Percentiles rank a stretch among this genome's conserved stretches.
Evolutionary conservation across 345 rosid species (phyloP).

Genomic region (Ceriops tagal): DNA sequence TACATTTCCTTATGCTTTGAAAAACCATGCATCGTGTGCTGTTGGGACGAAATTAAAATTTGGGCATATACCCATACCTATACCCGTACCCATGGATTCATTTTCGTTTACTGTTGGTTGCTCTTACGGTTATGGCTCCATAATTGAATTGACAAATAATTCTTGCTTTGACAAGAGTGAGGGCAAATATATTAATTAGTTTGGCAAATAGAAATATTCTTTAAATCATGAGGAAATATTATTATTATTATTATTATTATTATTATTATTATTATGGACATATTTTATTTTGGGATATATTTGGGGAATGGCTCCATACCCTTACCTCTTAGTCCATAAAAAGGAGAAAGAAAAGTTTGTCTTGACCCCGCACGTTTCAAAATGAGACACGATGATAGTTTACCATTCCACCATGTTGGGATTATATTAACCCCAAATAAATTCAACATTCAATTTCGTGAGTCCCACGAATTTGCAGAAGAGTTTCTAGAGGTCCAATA

Average conservation of each 20-base stretch:
- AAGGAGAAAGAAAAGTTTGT: background rate
- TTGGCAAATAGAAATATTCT: slow-evolving; percentile 13
- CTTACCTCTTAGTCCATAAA: background rate
- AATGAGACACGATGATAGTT: slow-evolving; percentile 2
- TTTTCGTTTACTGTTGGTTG: background rate
- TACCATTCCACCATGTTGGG: background rate
- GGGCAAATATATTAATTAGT: slow-evolving; percentile 7
- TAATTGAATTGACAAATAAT: background rate
- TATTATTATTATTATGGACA: background rate
- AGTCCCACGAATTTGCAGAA: too few relatives aligned
- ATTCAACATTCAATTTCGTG: too few relatives aligned
- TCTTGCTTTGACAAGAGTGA: background rate
- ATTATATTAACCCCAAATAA: too few relatives aligned
- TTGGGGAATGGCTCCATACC: background rate
- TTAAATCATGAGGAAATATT: slow-evolving; percentile 4
- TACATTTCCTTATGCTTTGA: too few relatives aligned
- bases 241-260: background rate
- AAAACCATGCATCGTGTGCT: too few relatives aligned
- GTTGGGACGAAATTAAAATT: too few relatives aligned
- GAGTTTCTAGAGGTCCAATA: too few relatives aligned
- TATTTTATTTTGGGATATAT: background rate
- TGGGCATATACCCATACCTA: too few relatives aligned
- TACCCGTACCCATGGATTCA: too few relatives aligned
- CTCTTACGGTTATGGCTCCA: too few relatives aligned
- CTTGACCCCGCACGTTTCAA: slow-evolving; percentile 8